phyloP scores from a whole-genome alignment of 805 yeast species.

The Lipomyces orientalis region DNA sequence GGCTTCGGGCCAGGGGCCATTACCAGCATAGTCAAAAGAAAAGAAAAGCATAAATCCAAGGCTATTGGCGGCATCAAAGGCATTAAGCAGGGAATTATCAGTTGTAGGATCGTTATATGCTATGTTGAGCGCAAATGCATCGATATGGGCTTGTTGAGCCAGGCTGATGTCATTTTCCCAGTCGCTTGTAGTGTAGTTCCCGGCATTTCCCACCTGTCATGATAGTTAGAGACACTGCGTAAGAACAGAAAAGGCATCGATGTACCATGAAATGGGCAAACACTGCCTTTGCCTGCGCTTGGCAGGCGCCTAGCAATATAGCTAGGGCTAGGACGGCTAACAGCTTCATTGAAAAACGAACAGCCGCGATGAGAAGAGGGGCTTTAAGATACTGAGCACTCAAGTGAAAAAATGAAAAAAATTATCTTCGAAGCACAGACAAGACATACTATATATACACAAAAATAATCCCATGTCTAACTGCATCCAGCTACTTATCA shows the following conservation, averaged over 20 bases:
- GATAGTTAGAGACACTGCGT: slow-evolving; percentile 2
- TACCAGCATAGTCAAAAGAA: slow-evolving; percentile 4
- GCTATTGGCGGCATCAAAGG: not conserved
- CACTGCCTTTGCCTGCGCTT: slow-evolving; percentile 5
- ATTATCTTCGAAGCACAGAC: too few relatives aligned
- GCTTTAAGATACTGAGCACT: not conserved
- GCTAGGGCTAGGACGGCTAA: not conserved
- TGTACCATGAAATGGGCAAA: slow-evolving; percentile 13
- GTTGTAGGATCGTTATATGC: not conserved
- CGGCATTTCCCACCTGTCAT: slow-evolving; percentile 11
- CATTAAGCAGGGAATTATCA: not conserved
- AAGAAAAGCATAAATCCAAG: not conserved
- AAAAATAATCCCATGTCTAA: too few relatives aligned
- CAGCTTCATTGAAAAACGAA: not conserved
- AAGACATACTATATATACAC: too few relatives aligned
- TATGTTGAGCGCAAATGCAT: slow-evolving; percentile 9
- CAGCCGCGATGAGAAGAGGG: not conserved
- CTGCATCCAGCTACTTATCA: too few relatives aligned
- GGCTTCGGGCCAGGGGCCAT: slow-evolving; percentile 1
- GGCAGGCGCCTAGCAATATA: not conserved
- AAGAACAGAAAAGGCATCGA: not conserved
- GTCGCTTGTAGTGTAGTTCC: not conserved
- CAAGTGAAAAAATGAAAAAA: too few relatives aligned
- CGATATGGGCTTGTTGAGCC: slow-evolving; percentile 2
- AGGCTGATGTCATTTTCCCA: not conserved